Evolutionary conservation across 2,329 filamentous ascomycete genomes (phyloP).

Genomic region (Curvularia spicifera): DNA sequence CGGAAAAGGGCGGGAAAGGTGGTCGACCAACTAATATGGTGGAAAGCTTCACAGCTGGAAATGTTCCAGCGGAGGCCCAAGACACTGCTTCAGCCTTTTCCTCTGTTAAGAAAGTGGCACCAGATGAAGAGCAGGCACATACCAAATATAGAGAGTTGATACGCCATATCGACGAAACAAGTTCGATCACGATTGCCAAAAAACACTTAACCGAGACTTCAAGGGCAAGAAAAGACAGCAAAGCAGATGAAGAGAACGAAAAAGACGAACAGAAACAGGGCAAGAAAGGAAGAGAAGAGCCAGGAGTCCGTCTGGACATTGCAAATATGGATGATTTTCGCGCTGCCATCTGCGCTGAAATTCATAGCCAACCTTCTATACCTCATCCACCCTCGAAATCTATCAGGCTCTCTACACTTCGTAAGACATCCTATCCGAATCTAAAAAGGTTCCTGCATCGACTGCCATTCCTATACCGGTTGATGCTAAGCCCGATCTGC

Average conservation of each 20-base stretch:
- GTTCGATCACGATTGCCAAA: slow-evolving; percentile 38
- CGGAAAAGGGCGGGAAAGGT: slow-evolving; percentile 15
- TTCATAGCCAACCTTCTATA: slow-evolving; percentile 58
- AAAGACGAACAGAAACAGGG: slow-evolving; percentile 25
- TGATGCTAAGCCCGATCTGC: slow-evolving; percentile 57
- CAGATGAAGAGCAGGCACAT: slow-evolving; percentile 54
- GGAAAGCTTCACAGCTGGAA: slow-evolving; percentile 51
- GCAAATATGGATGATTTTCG: slow-evolving; percentile 53
- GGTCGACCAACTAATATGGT: slow-evolving; percentile 32
- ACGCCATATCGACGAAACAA: slow-evolving; percentile 39
- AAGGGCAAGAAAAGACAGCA: slow-evolving; percentile 32
- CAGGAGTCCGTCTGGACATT: slow-evolving; percentile 38
- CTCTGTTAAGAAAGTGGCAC: slow-evolving; percentile 52
- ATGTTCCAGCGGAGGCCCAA: slow-evolving; percentile 39
- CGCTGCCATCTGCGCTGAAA: slow-evolving; percentile 58
- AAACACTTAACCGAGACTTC: slow-evolving; percentile 34
- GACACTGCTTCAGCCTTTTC: slow-evolving; percentile 47
- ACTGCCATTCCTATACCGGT: slow-evolving; percentile 57
- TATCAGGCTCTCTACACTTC: slow-evolving; percentile 58
- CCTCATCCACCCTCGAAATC: slow-evolving; percentile 59
- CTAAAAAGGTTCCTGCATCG: slow-evolving; percentile 57
- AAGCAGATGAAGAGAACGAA: slow-evolving; percentile 34
- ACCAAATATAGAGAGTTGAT: slow-evolving; percentile 54
- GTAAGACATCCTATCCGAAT: slow-evolving; percentile 51
- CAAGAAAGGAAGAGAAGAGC: slow-evolving; percentile 7